A percentile compares a stretch with the other conserved stretches of the same genome.
These are phyloP conservation scores for Penicillium capsulatum DNA, from an alignment of 2,329 filamentous ascomycete species.

Conservation along the genomic window DNA sequence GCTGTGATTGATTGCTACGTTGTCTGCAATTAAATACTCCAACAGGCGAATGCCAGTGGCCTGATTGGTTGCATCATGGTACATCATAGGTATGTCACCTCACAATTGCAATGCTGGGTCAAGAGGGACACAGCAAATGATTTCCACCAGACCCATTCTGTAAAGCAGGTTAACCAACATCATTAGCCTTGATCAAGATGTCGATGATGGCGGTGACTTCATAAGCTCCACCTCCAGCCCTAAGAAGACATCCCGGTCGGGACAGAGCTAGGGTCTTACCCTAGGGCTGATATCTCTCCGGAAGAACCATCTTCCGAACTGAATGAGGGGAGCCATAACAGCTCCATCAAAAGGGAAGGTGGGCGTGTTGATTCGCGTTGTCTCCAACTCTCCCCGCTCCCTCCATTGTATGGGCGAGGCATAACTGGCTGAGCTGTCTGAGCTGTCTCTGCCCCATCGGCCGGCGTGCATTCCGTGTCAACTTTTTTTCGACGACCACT, in stretches of 20 bases:
- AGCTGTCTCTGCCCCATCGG: neutral
- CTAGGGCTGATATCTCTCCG: slow-evolving; percentile 25
- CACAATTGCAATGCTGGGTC: no score
- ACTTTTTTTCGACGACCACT: slow-evolving; percentile 10
- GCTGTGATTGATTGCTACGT: no score
- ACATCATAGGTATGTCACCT: slow-evolving; percentile 36
- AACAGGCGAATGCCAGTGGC: neutral
- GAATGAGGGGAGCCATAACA: slow-evolving; percentile 19
- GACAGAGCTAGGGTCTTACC: slow-evolving; percentile 25
- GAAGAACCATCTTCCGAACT: slow-evolving; percentile 22
- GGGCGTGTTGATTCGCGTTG: slow-evolving; percentile 2
- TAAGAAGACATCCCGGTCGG: slow-evolving; percentile 17
- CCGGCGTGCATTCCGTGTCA: neutral
- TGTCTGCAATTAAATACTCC: neutral
- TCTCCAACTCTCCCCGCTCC: neutral
- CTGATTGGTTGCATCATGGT: slow-evolving; percentile 24
- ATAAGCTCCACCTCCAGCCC: slow-evolving; percentile 21
- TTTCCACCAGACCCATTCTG: slow-evolving; percentile 5
- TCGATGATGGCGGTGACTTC: slow-evolving; percentile 17
- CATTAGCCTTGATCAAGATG: no score
- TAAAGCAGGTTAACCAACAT: no score
- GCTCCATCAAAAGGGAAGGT: slow-evolving; percentile 3
- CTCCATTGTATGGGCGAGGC: neutral
- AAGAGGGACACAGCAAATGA: no score
- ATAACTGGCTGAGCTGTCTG: neutral